Evolutionary conservation across 2,329 filamentous ascomycete species (phyloP).

Genomic region (Fusarium continuum): DNA sequence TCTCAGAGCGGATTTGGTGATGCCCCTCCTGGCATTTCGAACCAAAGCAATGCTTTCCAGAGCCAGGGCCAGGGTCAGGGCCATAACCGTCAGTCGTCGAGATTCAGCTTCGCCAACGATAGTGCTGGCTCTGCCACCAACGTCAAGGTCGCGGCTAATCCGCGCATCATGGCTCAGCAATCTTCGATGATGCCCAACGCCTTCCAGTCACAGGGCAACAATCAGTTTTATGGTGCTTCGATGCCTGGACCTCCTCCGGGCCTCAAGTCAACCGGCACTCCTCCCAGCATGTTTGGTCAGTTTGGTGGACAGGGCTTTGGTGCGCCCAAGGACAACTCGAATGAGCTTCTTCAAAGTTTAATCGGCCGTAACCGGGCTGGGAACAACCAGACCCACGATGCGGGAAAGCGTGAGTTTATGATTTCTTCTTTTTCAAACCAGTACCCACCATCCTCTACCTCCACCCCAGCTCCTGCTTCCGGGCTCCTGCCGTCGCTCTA

Average conservation of each 20-base stretch:
- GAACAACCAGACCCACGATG: slow-evolving; percentile 79
- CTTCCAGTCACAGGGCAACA: slow-evolving; percentile 67
- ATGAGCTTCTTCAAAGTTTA: slow-evolving; percentile 78
- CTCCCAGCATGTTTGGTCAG: slow-evolving; percentile 93
- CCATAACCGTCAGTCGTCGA: slow-evolving; percentile 84
- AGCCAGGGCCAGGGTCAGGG: slow-evolving; percentile 61
- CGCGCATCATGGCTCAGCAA: slow-evolving; percentile 84
- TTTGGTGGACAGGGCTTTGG: slow-evolving; percentile 80
- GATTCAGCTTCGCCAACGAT: slow-evolving; percentile 89
- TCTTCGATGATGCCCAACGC: slow-evolving; percentile 83
- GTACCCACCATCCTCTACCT: slow-evolving; percentile 82
- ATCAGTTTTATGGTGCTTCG: slow-evolving; percentile 82
- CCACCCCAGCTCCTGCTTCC: slow-evolving; percentile 87
- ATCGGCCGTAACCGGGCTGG: slow-evolving; percentile 75
- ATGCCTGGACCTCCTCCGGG: slow-evolving; percentile 95
- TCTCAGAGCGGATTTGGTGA: slow-evolving; percentile 68
- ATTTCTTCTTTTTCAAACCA: slow-evolving; percentile 92
- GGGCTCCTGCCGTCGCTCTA: slow-evolving; percentile 92
- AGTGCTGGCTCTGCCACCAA: slow-evolving; percentile 59
- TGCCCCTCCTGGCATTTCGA: slow-evolving; percentile 66
- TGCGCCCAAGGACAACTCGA: slow-evolving; percentile 74
- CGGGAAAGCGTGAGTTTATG: slow-evolving; percentile 98
- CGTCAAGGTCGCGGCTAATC: slow-evolving; percentile 81
- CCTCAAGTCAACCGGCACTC: slow-evolving; percentile 92
- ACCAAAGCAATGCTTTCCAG: slow-evolving; percentile 58